Base-by-base conservation (phyloP, 768 basidiomycete species). In the Suillus variegatus region DNA sequence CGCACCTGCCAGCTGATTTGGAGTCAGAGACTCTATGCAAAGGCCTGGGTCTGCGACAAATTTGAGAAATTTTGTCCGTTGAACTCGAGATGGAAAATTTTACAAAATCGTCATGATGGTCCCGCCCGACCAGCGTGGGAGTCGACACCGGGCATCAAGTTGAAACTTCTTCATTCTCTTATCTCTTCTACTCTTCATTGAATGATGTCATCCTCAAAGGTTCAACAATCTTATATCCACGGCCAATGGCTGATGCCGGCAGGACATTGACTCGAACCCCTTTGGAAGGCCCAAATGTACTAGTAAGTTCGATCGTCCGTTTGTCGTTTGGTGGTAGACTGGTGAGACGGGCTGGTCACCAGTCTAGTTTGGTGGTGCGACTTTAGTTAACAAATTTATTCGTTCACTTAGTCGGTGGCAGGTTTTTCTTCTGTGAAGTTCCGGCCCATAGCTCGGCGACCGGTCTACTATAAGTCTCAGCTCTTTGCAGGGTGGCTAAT, bases 401-500 rank as follows among this genome's bases (percentile, higher is more conserved):
- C 18, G 3, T 44, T 44, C 3, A 38, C 36, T 38, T 38, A 10
- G 10, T 38, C 36, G 36, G 36, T 10, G 7, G 36, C 36, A 0
- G 36, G 36, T 8, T 38, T 38, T 38, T 10, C 36, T 44, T 10
- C n/a, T n/a, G n/a, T n/a, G n/a, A n/a, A n/a, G n/a, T n/a, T n/a
- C 18, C 8, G 18, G 38, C 3, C 40, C 20, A 40, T 18, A 32
- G 28, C 52, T 32, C 52, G 52, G 51, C 4, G 4, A 52, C 28
- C 28, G 28, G 61, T 67, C 43, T 12, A 32, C 52, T 44, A 46
- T 57, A 62, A 18, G 57, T 22, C 61, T 60, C 44, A 60, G 44
- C 9, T 65, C 32, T 57, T 55, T 65, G 43, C 63, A 91, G 89
- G 88, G 81, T 84, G n/a, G 78, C 75, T 77, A 86, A 93, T 75